phyloP scores from a whole-genome alignment of 768 basidiomycete species.

The Vishniacozyma victoriae region DNA sequence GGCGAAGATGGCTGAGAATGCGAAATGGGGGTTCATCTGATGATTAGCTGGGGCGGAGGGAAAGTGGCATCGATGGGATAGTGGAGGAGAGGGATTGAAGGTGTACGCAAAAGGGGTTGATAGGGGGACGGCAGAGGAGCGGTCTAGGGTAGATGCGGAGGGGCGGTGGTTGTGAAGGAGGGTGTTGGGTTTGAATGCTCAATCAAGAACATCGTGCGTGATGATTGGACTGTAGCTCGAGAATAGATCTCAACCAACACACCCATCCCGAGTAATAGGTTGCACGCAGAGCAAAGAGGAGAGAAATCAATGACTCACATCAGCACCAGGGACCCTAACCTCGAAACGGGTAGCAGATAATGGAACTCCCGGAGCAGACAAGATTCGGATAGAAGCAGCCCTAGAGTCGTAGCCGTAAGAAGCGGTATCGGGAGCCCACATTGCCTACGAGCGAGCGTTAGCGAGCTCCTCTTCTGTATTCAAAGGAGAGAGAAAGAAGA shows the following conservation, averaged over 20 bases:
- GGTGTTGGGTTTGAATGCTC: too few species aligned
- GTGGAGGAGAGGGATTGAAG: not conserved
- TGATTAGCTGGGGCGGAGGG: not conserved
- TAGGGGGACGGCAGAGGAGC: too few species aligned
- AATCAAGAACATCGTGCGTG: too few species aligned
- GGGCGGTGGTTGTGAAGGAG: too few species aligned
- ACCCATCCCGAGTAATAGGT: too few species aligned
- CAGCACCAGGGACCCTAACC: constrained; percentile 90
- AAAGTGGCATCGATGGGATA: not conserved
- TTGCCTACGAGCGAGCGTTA: constrained; percentile 49
- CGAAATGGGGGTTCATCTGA: constrained; percentile 73
- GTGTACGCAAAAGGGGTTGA: too few species aligned
- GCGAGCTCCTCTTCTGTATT: not conserved
- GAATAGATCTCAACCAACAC: too few species aligned
- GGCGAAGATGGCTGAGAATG: constrained; percentile 78
- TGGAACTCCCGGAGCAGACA: constrained; percentile 83
- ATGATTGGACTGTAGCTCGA: too few species aligned
- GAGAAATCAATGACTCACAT: constrained; percentile 54
- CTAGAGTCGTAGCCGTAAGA: constrained; percentile 97
- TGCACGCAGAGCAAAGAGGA: not conserved
- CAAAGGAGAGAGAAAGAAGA: not conserved
- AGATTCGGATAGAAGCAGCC: constrained; percentile 81
- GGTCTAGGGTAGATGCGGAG: too few species aligned
- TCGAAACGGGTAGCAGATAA: constrained; percentile 80
- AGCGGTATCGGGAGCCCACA: constrained; percentile 88